Base-by-base conservation (phyloP, 2,329 filamentous ascomycete species). In the Alternaria metachromatica region DNA sequence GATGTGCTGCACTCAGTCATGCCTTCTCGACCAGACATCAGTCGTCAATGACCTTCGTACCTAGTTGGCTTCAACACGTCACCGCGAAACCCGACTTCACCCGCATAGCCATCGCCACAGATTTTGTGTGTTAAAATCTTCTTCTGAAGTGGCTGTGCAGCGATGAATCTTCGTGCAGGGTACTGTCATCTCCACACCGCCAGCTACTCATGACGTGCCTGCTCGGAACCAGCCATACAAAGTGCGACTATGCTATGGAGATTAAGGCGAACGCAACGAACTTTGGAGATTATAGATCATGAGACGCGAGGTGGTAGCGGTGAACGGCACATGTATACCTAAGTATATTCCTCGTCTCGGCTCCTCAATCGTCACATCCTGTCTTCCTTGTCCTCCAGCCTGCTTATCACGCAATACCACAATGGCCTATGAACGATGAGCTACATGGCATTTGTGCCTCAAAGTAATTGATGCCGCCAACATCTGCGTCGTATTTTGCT, bases 281-380 rank as follows among this genome's bases (percentile, higher is more conserved):
- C 33, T 37, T 37, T 4, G 33, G 33, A 37, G 33, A 37, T 0
- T 37, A n/a, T 37, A 1, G 15, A 37, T 37, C 3, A 5, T 37
- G 2, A 37, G 1, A 37, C 4, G 2, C 0, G 33, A 37, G 0
- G 2, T 37, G 3, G 33, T n/a, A 37, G 33, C 33, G 1, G 33
- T 37, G 2, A n/a, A 37, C 33, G 33, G 33, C 33, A 37, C 15
- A n/a, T 37, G 4, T 3, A 3, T 37, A 5, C 2, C 33, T 5
- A 37, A 5, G 33, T 37, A 3, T n/a, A 37, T 37, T n/a, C 1
- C 1, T 2, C 33, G 13, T 37, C 33, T 37, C 33, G 2, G 0
- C 33, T 37, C 33, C 2, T 37, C 33, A 5, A 37, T 3, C 2
- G 1, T 37, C 33, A 37, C 33, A 37, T 3, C 0, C 15, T n/a